Evolutionary conservation across 73 alveolate genomes (phyloP).

Genomic region (Symbiodinium pilosum): DNA sequence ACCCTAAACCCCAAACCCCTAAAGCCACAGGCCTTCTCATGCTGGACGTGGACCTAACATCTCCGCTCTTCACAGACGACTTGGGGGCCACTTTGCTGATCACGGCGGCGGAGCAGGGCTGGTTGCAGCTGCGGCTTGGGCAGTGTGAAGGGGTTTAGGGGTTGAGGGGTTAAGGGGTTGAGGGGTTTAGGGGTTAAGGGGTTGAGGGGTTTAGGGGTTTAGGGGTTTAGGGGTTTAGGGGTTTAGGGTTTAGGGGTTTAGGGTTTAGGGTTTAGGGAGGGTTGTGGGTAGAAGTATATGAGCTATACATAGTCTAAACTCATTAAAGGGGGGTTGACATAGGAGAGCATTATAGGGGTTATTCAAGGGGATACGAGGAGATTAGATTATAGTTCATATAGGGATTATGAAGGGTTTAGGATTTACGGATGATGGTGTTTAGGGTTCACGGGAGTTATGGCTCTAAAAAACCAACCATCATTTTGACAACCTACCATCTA

Average conservation of each 20-base stretch:
- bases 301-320: too few species aligned
- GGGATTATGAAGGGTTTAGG: too few species aligned
- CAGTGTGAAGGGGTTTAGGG: neutral
- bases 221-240: neutral
- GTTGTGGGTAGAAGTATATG: neutral
- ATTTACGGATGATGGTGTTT: too few species aligned
- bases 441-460: too few species aligned
- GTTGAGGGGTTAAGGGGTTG: neutral
- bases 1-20: too few species aligned
- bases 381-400: too few species aligned
- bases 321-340: too few species aligned
- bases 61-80: conserved; percentile 6
- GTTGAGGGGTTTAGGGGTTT: neutral
- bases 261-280: neutral
- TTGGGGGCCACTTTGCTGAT: neutral
- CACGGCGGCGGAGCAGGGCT: neutral
- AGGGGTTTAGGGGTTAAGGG: neutral
- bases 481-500: too few species aligned
- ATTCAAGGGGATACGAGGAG: too few species aligned
- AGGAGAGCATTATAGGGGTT: too few species aligned
- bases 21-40: neutral
- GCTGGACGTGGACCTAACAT: neutral
- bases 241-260: neutral
- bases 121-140: neutral
- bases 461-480: too few species aligned